Conservation (phyloP, 179 eudicot genomes). For the Spinacia oleracea region DNA sequence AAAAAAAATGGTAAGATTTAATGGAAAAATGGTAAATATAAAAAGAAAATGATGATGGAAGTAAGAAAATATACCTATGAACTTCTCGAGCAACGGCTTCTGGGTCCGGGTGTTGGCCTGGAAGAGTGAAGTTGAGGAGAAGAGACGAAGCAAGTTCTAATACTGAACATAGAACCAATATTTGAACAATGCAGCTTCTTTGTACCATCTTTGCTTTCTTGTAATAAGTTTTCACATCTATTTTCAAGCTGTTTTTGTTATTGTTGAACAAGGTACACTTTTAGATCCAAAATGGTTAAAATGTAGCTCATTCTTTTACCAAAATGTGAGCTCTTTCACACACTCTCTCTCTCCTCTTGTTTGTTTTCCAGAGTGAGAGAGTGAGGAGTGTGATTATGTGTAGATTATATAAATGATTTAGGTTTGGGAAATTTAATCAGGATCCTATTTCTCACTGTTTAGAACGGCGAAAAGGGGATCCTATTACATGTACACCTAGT, state of each 20-base stretch:
- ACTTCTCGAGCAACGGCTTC: constrained; percentile 58
- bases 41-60: background rate
- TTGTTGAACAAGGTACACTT: constrained; percentile 22
- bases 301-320: background rate
- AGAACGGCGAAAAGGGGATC: constrained; percentile 15
- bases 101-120: constrained; percentile 75
- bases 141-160: constrained; percentile 28
- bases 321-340: background rate
- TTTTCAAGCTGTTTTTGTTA: background rate
- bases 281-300: background rate
- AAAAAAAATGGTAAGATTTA: too few relatives aligned
- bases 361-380: background rate
- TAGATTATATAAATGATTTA: constrained; percentile 22
- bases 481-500: too few relatives aligned
- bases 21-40: too few relatives aligned
- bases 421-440: constrained; percentile 1
- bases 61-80: constrained; percentile 43
- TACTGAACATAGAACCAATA: constrained; percentile 31
- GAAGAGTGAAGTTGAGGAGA: constrained; percentile 53
- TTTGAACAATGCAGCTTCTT: constrained; percentile 49
- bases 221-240: too few relatives aligned
- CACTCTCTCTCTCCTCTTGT: background rate
- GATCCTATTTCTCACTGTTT: constrained; percentile 3
- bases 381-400: background rate
- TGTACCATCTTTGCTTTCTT: constrained; percentile 37